Evolutionary conservation across 495 filamentous ascomycete genomes (phyloP), one percentile per base, ranked within the genome.

Genomic region (Neurospora sp.): DNA sequence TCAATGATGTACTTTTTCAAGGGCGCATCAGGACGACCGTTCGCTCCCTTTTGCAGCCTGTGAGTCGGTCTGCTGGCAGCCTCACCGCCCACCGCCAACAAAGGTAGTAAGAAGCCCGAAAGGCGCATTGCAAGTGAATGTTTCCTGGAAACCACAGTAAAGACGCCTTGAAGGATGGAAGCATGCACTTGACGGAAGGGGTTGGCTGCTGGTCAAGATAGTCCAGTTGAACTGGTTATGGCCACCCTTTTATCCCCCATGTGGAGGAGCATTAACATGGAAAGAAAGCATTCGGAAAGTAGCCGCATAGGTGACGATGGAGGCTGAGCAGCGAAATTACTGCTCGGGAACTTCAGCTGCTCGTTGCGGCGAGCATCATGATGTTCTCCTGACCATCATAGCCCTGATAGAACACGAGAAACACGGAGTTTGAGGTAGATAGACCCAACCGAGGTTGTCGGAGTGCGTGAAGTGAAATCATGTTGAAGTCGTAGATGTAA

Each of bases 1-100:
- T 76, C 74, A 40, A 76, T 39, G 15, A 76, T 76, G 70, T 69
- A 76, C 59, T 71, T 73, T 70, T 76, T 76, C 17, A n/a, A n/a
- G 17, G n/a, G 42, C 39, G 5, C 39, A 42, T 42, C 39, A 42
- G 39, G 39, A 42, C 39, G 39, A 19, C 19, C 8, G 42, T n/a
- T 43, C 19, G 19, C 42, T 43, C 42, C 9, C 19, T 43, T 42
- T 42, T 8, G 42, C 42, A 43, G 4, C 7, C 8, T 43, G 7
- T 43, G 42, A 4, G 42, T 43, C 42, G 42, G 42, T 43, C 7
- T 43, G 42, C 42, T 43, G 42, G 42, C 42, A 48, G 43, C 43
- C 9, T 48, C n/a, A 24, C 43, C n/a, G 24, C n/a, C n/a, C 43
- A 48, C n/a, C 43, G 43, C 43, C 43, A 48, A 24, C 9, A 48